A percentile compares a stretch with the other conserved stretches of the same genome.
Evolutionary conservation across 2,329 filamentous ascomycete species (phyloP).

Genomic region (Leptographium lundbergii): DNA sequence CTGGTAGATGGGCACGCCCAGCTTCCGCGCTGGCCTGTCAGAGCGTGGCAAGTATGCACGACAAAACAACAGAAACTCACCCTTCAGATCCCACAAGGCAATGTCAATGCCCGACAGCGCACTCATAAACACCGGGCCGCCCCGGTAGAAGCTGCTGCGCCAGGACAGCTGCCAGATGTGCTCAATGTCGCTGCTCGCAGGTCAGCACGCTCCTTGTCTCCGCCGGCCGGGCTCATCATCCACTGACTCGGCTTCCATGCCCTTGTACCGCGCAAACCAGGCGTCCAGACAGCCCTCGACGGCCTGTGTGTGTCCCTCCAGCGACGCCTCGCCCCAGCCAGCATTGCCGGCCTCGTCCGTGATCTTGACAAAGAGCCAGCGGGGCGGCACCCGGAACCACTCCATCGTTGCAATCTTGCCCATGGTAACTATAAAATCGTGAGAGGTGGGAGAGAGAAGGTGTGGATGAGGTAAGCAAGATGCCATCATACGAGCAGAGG

Average conservation of each 20-base stretch:
- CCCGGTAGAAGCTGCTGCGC: conserved; percentile 55
- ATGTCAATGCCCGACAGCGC: conserved; percentile 61
- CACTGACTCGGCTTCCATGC: conserved; percentile 48
- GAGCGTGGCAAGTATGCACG: too few species aligned
- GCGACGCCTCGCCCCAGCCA: conserved; percentile 55
- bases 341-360: conserved; percentile 43
- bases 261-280: conserved; percentile 41
- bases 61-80: conserved; percentile 12
- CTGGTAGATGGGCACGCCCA: conserved; percentile 47
- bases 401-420: conserved; percentile 42
- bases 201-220: neutral
- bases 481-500: too few species aligned
- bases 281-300: conserved; percentile 54
- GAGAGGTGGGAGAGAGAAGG: neutral
- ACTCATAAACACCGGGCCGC: conserved; percentile 60
- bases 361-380: conserved; percentile 59
- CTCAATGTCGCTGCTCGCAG: conserved; percentile 46
- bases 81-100: conserved; percentile 57
- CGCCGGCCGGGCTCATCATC: too few species aligned
- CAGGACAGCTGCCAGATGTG: conserved; percentile 58
- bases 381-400: conserved; percentile 53
- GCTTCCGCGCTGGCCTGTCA: conserved; percentile 1
- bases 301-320: conserved; percentile 53
- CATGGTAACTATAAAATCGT: conserved; percentile 4
- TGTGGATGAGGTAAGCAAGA: neutral